A percentile compares a stretch with the other conserved stretches of the same genome.
Evolutionary conservation across 495 filamentous ascomycete genomes (phyloP).

Genomic region (Cercophora sp.): DNA sequence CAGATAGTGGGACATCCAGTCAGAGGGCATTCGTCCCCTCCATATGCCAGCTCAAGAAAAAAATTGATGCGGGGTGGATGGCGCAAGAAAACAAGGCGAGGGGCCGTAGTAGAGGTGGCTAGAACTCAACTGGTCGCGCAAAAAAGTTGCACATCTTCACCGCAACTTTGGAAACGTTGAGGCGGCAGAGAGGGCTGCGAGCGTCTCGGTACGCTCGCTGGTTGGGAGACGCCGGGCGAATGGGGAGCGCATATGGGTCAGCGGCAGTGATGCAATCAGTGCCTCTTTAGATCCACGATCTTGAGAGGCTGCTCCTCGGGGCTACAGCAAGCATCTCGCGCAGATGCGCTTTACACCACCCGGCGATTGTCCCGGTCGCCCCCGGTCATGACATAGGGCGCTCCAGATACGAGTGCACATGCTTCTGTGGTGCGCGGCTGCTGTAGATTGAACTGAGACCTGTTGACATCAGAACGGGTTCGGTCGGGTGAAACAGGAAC

Average conservation of each 20-base stretch:
- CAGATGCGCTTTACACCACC: not conserved
- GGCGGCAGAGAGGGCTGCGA: not conserved
- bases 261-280: constrained; percentile 11
- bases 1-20: too few species aligned
- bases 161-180: constrained; percentile 17
- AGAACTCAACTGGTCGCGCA: too few species aligned
- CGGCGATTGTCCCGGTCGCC: not conserved
- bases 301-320: not conserved
- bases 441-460: not conserved
- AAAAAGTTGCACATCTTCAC: too few species aligned
- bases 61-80: too few species aligned
- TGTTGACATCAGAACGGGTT: constrained; percentile 4
- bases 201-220: constrained; percentile 9
- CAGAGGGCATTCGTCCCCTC: too few species aligned
- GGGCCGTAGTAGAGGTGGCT: too few species aligned
- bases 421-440: not conserved
- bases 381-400: not conserved
- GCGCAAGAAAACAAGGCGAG: not conserved
- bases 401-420: constrained; percentile 2
- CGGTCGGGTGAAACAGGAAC: constrained; percentile 4
- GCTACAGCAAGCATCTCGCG: not conserved
- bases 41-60: too few species aligned
- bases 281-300: constrained; percentile 14
- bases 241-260: not conserved
- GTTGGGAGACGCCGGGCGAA: constrained; percentile 12